Evolutionary conservation across 176 grass and related monocot species (phyloP).

Genomic region (Zea luxurians): DNA sequence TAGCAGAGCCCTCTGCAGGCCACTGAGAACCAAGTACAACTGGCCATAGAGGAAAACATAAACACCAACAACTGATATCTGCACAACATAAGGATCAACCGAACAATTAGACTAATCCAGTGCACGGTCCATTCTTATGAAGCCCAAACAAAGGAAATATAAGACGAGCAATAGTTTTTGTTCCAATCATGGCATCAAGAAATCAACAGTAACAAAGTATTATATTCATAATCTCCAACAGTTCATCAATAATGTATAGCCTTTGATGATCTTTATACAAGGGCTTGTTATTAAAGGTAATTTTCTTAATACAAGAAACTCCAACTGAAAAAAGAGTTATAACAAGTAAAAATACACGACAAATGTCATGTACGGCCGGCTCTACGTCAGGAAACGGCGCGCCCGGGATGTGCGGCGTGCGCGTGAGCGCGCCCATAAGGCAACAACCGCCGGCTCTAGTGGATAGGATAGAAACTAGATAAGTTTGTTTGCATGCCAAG

Average conservation of each 20-base stretch:
- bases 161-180: neutral
- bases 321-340: neutral
- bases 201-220: neutral
- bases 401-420: too few relatives aligned
- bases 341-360: neutral
- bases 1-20: constrained; percentile 70
- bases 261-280: constrained; percentile 21
- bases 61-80: constrained; percentile 88
- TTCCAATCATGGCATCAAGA: neutral
- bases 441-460: too few relatives aligned
- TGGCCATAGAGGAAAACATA: constrained; percentile 97
- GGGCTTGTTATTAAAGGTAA: neutral
- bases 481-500: too few relatives aligned
- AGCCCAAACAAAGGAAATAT: neutral
- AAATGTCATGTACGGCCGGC: neutral
- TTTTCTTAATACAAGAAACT: constrained; percentile 6
- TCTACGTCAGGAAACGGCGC: too few relatives aligned
- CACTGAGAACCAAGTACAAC: constrained; percentile 92
- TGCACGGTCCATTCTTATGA: constrained; percentile 16
- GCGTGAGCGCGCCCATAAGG: too few relatives aligned
- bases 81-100: constrained; percentile 40
- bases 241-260: constrained; percentile 5
- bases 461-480: too few relatives aligned
- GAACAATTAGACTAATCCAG: constrained; percentile 36
- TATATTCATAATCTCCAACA: constrained; percentile 11